These are phyloP conservation scores for Alternaria rosae DNA, from an alignment of 2,329 filamentous ascomycete genomes.

Conservation along the genomic window DNA sequence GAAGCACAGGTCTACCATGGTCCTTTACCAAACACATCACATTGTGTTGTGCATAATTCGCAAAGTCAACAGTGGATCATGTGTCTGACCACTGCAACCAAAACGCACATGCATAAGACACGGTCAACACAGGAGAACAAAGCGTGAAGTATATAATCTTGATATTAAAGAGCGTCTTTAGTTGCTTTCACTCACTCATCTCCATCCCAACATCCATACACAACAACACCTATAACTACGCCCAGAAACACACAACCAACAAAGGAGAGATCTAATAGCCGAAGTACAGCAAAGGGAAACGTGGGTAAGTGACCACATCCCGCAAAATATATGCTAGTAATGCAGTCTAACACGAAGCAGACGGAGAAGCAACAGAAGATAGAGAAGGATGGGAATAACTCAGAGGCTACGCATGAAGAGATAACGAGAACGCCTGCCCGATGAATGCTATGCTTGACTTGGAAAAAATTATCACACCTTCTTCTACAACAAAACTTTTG, in stretches of 20 bases:
- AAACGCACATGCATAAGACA: not conserved
- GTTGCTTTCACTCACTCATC: not conserved
- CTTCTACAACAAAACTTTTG: not conserved
- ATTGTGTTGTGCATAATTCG: too few relatives aligned
- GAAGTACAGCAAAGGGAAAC: not conserved
- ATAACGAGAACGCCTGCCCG: not conserved
- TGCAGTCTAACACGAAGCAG: conserved; percentile 29
- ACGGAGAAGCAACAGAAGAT: conserved; percentile 13
- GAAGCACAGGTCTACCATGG: too few relatives aligned
- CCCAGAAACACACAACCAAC: not conserved
- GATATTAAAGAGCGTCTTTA: conserved; percentile 1
- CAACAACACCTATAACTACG: not conserved
- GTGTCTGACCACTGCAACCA: not conserved
- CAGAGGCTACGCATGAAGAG: not conserved
- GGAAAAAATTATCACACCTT: not conserved
- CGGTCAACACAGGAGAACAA: not conserved
- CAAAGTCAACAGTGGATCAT: too few relatives aligned
- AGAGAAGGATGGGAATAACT: not conserved
- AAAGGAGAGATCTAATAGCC: not conserved
- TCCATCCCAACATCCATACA: not conserved
- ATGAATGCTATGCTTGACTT: conserved; percentile 13
- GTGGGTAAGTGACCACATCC: not conserved
- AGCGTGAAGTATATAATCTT: not conserved
- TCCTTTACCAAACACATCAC: too few relatives aligned
- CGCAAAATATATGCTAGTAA: conserved; percentile 3